These are phyloP conservation scores for Pichia cephalocereana DNA, from an alignment of 805 yeast species.

Conservation along the genomic window DNA sequence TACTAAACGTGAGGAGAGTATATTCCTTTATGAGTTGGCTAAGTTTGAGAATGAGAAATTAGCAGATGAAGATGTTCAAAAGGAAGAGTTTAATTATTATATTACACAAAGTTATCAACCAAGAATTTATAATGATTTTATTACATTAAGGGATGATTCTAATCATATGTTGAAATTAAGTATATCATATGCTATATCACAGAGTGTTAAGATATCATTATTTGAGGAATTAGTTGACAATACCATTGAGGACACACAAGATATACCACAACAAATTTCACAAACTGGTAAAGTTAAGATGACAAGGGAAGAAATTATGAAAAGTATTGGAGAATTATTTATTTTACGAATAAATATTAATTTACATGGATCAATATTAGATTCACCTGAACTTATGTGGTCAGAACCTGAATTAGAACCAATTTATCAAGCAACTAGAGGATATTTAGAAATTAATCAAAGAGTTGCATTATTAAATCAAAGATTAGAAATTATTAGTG, in stretches of 20 bases:
- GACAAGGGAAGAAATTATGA: slow-evolving; percentile 94
- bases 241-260: slow-evolving; percentile 95
- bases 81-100: slow-evolving; percentile 92
- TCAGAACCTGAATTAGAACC: slow-evolving; percentile 97
- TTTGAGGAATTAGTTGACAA: slow-evolving; percentile 95
- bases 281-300: slow-evolving; percentile 89
- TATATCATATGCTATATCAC: slow-evolving; percentile 93
- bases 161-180: slow-evolving; percentile 90
- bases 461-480: slow-evolving; percentile 85
- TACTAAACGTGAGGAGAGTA: slow-evolving; percentile 69
- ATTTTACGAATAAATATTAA: slow-evolving; percentile 77
- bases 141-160: slow-evolving; percentile 79
- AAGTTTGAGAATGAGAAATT: slow-evolving; percentile 86
- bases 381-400: slow-evolving; percentile 98
- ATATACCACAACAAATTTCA: slow-evolving; percentile 94
- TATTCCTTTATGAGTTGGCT: slow-evolving; percentile 78
- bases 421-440: slow-evolving; percentile 93
- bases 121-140: slow-evolving; percentile 89
- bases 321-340: slow-evolving; percentile 91
- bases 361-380: slow-evolving; percentile 80
- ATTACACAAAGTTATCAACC: slow-evolving; percentile 93
- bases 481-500: slow-evolving; percentile 87
- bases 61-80: slow-evolving; percentile 84
- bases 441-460: slow-evolving; percentile 91
- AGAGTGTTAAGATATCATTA: slow-evolving; percentile 87